Percentiles rank a stretch among this genome's conserved stretches.
Conservation (phyloP, 1,284 basidiomycete genomes). For the Fomitopsis pinicola region DNA sequence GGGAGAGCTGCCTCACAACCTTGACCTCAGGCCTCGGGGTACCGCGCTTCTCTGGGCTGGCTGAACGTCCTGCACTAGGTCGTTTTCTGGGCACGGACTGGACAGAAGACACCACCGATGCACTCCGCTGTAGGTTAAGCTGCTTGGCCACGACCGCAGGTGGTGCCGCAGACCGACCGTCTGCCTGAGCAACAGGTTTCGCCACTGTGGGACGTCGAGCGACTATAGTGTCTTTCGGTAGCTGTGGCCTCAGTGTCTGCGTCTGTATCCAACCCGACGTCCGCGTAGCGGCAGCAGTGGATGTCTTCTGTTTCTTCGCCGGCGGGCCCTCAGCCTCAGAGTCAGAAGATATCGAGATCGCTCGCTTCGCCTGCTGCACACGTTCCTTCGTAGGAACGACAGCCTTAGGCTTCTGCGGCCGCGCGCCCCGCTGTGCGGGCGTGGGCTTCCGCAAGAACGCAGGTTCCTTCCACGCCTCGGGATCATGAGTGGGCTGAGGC, state of each 20-base stretch:
- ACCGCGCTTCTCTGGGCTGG: not conserved
- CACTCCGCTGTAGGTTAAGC: slow-evolving; percentile 1
- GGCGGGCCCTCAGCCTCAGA: slow-evolving; percentile 5
- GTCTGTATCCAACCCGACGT: not conserved
- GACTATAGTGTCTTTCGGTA: not conserved
- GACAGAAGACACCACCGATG: not conserved
- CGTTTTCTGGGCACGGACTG: not conserved
- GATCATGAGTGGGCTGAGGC: slow-evolving; percentile 8
- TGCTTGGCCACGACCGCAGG: not conserved
- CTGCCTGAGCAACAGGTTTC: too few species aligned
- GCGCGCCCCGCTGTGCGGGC: not conserved
- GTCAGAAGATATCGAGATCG: slow-evolving; percentile 1
- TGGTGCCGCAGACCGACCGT: too few species aligned
- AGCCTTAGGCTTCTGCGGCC: not conserved
- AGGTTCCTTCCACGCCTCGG: slow-evolving; percentile 14
- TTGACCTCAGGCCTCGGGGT: not conserved
- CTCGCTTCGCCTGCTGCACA: not conserved
- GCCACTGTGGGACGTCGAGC: not conserved
- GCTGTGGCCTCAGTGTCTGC: not conserved
- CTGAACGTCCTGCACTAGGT: not conserved
- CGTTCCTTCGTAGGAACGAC: not conserved
- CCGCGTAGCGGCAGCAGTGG: not conserved
- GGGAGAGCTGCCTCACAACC: not conserved
- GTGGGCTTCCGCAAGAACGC: slow-evolving; percentile 14
- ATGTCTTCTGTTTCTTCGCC: slow-evolving; percentile 14